A percentile compares a stretch with the other conserved stretches of the same genome.
phyloP scores from a whole-genome alignment of 31 red algal species.

The Asparagopsis taxiformis region DNA sequence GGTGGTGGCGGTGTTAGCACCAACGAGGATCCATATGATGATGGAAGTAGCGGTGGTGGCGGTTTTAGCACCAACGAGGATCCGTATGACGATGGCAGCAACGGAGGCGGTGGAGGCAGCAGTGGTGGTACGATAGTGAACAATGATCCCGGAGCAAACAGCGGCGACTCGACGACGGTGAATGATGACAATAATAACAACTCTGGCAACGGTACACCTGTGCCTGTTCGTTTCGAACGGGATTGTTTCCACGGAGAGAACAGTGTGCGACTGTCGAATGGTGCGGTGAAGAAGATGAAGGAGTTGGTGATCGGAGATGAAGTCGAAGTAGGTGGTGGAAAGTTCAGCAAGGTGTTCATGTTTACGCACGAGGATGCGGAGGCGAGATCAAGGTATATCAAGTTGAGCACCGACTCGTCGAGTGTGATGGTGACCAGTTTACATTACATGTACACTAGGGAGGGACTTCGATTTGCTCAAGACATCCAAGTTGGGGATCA shows the following conservation, averaged over 20 bases:
- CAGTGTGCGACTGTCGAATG: constrained; percentile 44
- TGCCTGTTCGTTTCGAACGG: too few species aligned
- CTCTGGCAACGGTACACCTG: too few species aligned
- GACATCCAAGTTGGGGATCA: constrained; percentile 48
- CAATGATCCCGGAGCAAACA: too few species aligned
- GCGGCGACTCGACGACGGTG: too few species aligned
- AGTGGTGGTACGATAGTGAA: too few species aligned
- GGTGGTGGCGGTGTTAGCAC: too few species aligned
- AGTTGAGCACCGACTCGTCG: constrained; percentile 10
- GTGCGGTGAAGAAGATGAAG: constrained; percentile 43
- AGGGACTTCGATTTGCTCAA: constrained; percentile 20
- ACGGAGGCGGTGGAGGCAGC: too few species aligned
- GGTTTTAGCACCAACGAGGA: too few species aligned
- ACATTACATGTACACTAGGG: constrained; percentile 76
- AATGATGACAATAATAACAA: too few species aligned
- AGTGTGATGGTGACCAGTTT: constrained; percentile 32
- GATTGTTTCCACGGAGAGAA: constrained; percentile 74
- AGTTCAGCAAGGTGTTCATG: constrained; percentile 54
- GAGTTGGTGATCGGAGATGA: constrained; percentile 47
- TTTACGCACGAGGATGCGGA: constrained; percentile 52
- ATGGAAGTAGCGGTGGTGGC: too few species aligned
- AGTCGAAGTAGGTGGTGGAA: constrained; percentile 13
- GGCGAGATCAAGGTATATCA: constrained; percentile 29
- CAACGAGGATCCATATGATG: too few species aligned
- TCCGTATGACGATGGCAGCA: too few species aligned